Evolutionary conservation across 1,139 yeast genomes (phyloP).

Genomic region (Lizanozyma gosingica): DNA sequence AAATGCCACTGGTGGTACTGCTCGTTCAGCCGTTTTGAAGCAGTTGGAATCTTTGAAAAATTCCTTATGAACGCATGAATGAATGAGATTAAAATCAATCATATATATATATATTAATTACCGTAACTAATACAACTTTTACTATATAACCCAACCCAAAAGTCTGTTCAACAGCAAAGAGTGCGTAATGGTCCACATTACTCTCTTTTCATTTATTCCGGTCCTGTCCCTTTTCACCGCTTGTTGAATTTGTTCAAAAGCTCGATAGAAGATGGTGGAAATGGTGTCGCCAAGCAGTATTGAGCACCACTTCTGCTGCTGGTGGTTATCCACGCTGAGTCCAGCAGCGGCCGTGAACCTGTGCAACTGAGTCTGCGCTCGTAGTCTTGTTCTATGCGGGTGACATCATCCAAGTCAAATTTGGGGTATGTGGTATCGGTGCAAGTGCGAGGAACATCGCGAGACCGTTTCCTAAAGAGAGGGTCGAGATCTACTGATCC

Average conservation of each 20-base stretch:
- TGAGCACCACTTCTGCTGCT: background rate
- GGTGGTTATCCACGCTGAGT: background rate
- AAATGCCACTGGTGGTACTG: slow-evolving; percentile 95
- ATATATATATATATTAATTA: too few species aligned
- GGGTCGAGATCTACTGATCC: background rate
- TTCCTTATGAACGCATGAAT: too few species aligned
- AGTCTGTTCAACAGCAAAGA: too few species aligned
- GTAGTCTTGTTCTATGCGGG: background rate
- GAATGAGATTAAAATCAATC: too few species aligned
- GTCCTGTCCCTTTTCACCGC: background rate
- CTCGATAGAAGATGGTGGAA: background rate
- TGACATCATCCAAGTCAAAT: background rate
- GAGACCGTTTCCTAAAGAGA: background rate
- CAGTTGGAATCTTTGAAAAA: slow-evolving; percentile 47
- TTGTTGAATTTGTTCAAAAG: background rate
- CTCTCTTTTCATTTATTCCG: too few species aligned
- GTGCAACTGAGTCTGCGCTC: background rate
- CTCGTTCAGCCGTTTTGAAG: slow-evolving; percentile 74
- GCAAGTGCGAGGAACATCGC: background rate
- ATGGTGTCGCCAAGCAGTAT: background rate
- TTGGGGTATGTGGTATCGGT: background rate
- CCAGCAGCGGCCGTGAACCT: background rate
- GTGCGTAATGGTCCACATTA: too few species aligned
- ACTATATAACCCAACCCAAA: background rate
- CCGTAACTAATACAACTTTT: background rate